Percentiles rank a stretch among this genome's conserved stretches.
These are phyloP conservation scores for Alternaria gaisen DNA, from an alignment of 2,329 filamentous ascomycete genomes.

Conservation along the genomic window DNA sequence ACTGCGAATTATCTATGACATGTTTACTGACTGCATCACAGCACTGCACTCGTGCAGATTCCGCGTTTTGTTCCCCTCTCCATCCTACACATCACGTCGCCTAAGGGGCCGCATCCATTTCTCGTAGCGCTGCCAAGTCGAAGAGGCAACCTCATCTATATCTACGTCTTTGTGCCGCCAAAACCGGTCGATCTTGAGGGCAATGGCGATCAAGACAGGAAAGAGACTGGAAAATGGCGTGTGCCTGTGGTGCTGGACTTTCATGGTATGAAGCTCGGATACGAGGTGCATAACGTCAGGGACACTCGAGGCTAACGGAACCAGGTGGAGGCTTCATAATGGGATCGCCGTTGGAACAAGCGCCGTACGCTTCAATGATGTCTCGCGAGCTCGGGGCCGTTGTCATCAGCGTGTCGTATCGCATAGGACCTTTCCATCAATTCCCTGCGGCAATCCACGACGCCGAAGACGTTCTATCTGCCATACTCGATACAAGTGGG, in stretches of 20 bases:
- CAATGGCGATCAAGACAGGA: slow-evolving; percentile 28
- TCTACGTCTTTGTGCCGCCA: slow-evolving; percentile 55
- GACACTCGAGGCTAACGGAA: not conserved
- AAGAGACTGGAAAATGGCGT: slow-evolving; percentile 41
- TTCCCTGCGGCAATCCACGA: slow-evolving; percentile 60
- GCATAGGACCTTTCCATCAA: slow-evolving; percentile 57
- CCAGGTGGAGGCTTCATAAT: slow-evolving; percentile 56
- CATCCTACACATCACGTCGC: slow-evolving; percentile 51
- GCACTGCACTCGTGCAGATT: slow-evolving; percentile 49
- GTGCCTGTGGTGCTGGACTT: slow-evolving; percentile 55
- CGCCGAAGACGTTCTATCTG: slow-evolving; percentile 56
- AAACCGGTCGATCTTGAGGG: slow-evolving; percentile 40
- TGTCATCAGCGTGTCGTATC: slow-evolving; percentile 59
- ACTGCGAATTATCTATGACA: not conserved
- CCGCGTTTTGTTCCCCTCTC: slow-evolving; percentile 50
- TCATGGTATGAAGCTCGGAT: not conserved
- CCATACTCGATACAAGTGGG: slow-evolving; percentile 51
- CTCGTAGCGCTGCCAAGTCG: slow-evolving; percentile 53
- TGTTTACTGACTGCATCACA: slow-evolving; percentile 4
- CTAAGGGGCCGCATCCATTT: slow-evolving; percentile 55
- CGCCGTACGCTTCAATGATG: slow-evolving; percentile 58
- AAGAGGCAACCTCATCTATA: slow-evolving; percentile 48
- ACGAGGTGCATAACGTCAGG: not conserved
- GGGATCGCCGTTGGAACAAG: slow-evolving; percentile 56
- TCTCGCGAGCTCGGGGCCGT: slow-evolving; percentile 54